Percentiles rank a stretch among this genome's conserved stretches.
phyloP scores from a whole-genome alignment of 2,329 filamentous ascomycete genomes.

The Sordariomycetes sp. region DNA sequence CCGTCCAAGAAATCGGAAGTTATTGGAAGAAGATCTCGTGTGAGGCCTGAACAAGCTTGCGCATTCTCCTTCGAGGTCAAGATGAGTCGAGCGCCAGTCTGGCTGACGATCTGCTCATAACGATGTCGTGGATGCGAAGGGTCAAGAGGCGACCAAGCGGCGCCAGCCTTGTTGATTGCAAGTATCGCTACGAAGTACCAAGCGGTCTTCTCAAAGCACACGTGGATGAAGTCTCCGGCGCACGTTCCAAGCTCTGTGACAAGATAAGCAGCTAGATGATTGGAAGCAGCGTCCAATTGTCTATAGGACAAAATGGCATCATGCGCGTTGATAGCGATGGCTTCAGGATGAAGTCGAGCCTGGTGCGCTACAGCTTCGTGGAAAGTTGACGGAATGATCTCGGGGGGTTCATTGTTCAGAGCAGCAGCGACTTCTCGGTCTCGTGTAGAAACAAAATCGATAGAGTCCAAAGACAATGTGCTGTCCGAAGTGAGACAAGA shows the following conservation, averaged over 20 bases:
- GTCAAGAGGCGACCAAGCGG: slow-evolving; percentile 4
- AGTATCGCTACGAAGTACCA: slow-evolving; percentile 5
- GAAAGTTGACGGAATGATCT: too few species aligned
- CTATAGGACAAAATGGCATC: slow-evolving; percentile 18
- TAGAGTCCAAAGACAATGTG: too few species aligned
- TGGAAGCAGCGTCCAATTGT: too few species aligned
- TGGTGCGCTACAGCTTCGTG: too few species aligned
- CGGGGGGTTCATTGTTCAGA: too few species aligned
- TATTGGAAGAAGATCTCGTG: slow-evolving; percentile 16
- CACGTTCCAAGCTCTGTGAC: too few species aligned
- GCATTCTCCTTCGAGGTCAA: slow-evolving; percentile 9
- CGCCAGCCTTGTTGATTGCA: slow-evolving; percentile 6
- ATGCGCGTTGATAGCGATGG: slow-evolving; percentile 31
- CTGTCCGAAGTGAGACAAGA: background rate
- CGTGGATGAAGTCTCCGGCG: background rate
- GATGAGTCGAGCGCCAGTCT: background rate
- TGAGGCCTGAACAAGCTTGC: slow-evolving; percentile 9
- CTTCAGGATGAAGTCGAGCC: too few species aligned
- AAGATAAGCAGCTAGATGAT: too few species aligned
- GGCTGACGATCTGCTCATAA: background rate
- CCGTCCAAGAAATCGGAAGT: too few species aligned
- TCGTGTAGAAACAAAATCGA: background rate
- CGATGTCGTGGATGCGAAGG: slow-evolving; percentile 1
- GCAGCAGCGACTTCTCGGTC: too few species aligned
- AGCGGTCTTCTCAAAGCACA: slow-evolving; percentile 6